A percentile compares a stretch with the other conserved stretches of the same genome.
These are phyloP conservation scores for Schwanniomyces pseudopolymorphus DNA, from an alignment of 805 yeast species.

Conservation along the genomic window DNA sequence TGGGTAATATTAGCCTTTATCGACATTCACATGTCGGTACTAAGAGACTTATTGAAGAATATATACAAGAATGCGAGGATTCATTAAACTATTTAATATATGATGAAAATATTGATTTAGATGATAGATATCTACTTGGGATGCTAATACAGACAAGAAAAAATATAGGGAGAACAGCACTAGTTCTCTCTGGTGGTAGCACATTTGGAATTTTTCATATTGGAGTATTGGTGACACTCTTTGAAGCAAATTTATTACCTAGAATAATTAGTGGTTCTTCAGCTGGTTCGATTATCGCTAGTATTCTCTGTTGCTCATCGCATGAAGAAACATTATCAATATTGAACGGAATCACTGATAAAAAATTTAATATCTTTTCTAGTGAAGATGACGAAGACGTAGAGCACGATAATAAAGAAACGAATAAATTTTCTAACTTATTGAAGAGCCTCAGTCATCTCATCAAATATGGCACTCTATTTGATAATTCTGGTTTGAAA, in stretches of 20 bases:
- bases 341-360: slow-evolving; percentile 60
- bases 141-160: slow-evolving; percentile 85
- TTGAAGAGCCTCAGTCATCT: slow-evolving; percentile 47
- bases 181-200: slow-evolving; percentile 95
- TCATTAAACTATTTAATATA: slow-evolving; percentile 41
- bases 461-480: slow-evolving; percentile 85
- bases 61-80: slow-evolving; percentile 69
- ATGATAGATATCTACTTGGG: slow-evolving; percentile 68
- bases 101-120: slow-evolving; percentile 45
- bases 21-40: slow-evolving; percentile 84
- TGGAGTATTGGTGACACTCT: slow-evolving; percentile 81
- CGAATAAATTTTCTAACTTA: slow-evolving; percentile 49
- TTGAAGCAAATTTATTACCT: slow-evolving; percentile 76
- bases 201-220: slow-evolving; percentile 90
- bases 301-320: slow-evolving; percentile 78
- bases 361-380: slow-evolving; percentile 52
- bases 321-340: slow-evolving; percentile 65
- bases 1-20: slow-evolving; percentile 78
- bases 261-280: slow-evolving; percentile 90
- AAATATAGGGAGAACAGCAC: slow-evolving; percentile 91
- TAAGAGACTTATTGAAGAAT: slow-evolving; percentile 77
- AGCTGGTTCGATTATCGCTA: slow-evolving; percentile 94
- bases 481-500: slow-evolving; percentile 70
- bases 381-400: slow-evolving; percentile 48
- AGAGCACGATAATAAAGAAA: slow-evolving; percentile 7